Conservation (phyloP, 179 eudicot species). For the Beta lomatogona region DNA sequence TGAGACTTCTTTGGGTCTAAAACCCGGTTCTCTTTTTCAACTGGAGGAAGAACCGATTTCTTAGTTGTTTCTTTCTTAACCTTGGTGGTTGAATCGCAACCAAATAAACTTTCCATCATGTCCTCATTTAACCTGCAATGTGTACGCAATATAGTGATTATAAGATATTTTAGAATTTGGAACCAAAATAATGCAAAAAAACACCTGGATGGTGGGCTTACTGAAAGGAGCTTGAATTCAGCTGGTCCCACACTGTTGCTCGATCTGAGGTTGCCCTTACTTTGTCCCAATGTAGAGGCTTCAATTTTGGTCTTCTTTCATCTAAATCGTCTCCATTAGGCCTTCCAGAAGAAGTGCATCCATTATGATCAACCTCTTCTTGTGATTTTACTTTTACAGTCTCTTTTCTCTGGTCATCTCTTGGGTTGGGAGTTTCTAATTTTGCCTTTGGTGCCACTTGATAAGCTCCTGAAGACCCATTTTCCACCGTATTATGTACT, state of each 20-base stretch:
- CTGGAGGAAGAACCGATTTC: conserved; percentile 63
- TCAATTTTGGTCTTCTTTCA: conserved; percentile 70
- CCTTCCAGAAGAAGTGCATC: conserved; percentile 45
- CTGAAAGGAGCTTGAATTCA: conserved; percentile 95
- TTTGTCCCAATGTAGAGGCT: conserved; percentile 98
- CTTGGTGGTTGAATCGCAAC: conserved; percentile 54
- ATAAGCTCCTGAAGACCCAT: conserved; percentile 24
- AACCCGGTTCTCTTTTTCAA: conserved; percentile 74
- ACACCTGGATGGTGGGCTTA: conserved; percentile 36
- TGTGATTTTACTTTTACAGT: conserved; percentile 26
- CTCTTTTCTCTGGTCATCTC: conserved; percentile 29
- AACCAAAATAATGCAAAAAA: background rate
- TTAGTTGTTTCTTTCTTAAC: conserved; percentile 54
- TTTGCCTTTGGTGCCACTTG: conserved; percentile 29
- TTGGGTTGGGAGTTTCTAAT: conserved; percentile 33
- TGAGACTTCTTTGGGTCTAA: conserved; percentile 96
- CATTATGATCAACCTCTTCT: conserved; percentile 39
- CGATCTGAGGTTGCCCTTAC: conserved; percentile 84
- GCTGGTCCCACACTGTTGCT: conserved; percentile 94
- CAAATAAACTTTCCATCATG: conserved; percentile 87
- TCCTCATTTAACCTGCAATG: conserved; percentile 85
- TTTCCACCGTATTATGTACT: conserved; percentile 21
- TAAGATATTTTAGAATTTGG: background rate
- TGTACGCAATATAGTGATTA: conserved; percentile 14
- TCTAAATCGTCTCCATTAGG: conserved; percentile 60